Base-by-base conservation (phyloP, 352 stramenopile species). In the Saprolegnia parasitica region DNA sequence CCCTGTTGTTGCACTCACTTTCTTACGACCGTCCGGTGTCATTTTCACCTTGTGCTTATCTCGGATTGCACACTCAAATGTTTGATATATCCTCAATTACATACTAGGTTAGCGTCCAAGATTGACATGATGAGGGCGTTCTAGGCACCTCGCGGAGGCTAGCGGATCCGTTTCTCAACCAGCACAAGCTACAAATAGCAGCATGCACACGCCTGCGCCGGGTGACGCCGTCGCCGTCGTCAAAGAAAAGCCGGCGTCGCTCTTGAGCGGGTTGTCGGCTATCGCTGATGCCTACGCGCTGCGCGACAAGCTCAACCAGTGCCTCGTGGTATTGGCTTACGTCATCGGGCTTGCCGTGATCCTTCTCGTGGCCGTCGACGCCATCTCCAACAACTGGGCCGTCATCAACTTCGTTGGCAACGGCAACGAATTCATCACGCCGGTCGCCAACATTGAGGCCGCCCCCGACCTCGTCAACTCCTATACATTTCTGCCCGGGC, bases 381-480 rank as follows among this genome's bases (percentile, higher is more conserved):
- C 58, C 5, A 16, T 66, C 10, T 21, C 58, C 46, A 66, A 66
- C 58, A 70, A 70, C 42, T 70, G 63, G 63, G 46, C 54, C 39
- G 39, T 70, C 18, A 29, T 39, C 26, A 26, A 70, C 37, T 70
- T 40, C 47, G 21, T 29, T 32, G 63, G 63, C 45, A 62, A 70
- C 42, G 63, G 29, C 1, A 23, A 40, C 4, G 26, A 63, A 4
- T 70, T 70, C 18, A 21, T 24, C 16, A 62, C 63, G 21, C 63
- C 63, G 13, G 63, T 70, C 18, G 63, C 63, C 4, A 60, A 49
- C 8, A 8, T 49, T 10, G 42, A 3, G 3, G 18, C 4, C 42
- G 42, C 42, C 42, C 18, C 42, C 13, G 18, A 15, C 18, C 42
- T 49, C 42, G 18, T n/a, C 4, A 49, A 49, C 4, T 1, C 42